Evolutionary conservation across 768 basidiomycete genomes (phyloP), one percentile per base, ranked within the genome.

Genomic region (Mycena kentingensis): DNA sequence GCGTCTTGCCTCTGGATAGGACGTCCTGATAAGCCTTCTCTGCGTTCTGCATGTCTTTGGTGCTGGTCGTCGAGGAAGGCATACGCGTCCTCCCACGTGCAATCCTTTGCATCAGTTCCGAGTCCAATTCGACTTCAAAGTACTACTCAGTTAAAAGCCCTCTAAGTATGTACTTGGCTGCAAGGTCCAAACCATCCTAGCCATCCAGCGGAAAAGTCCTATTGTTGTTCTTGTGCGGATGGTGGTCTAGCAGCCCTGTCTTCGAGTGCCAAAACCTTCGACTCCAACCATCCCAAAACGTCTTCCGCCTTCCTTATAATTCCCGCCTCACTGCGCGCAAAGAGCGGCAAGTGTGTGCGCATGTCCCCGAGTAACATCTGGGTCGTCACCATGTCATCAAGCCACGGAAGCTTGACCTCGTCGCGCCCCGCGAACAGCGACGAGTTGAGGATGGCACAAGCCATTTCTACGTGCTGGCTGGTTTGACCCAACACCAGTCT

Each of bases 1-100:
- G 42, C 73, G 72, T 67, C 32, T 72, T 55, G 26, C 77, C 68
- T 34, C 75, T 68, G 16, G 63, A 60, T 6, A 93, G 74, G 24
- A 93, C 82, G 45, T 85, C 76, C 58, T 83, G 83, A 73, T 90
- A 93, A n/a, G 93, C 72, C 31, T 70, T 65, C 66, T 93, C 90
- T 4, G 90, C 87, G 46, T 81, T 77, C 50, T 76, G 63, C n/a
- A n/a, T n/a, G n/a, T n/a, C n/a, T n/a, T n/a, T n/a, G n/a, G n/a
- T n/a, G n/a, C n/a, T n/a, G n/a, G n/a, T n/a, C n/a, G n/a, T n/a
- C n/a, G n/a, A n/a, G n/a, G n/a, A n/a, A n/a, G n/a, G n/a, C n/a
- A n/a, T n/a, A n/a, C n/a, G n/a, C n/a, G n/a, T n/a, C n/a, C n/a
- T n/a, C n/a, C n/a, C n/a, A n/a, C n/a, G n/a, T n/a, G n/a, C n/a